Base-by-base conservation (phyloP, 2,329 filamentous ascomycete species). In the Aspergillus spinulosporus region DNA sequence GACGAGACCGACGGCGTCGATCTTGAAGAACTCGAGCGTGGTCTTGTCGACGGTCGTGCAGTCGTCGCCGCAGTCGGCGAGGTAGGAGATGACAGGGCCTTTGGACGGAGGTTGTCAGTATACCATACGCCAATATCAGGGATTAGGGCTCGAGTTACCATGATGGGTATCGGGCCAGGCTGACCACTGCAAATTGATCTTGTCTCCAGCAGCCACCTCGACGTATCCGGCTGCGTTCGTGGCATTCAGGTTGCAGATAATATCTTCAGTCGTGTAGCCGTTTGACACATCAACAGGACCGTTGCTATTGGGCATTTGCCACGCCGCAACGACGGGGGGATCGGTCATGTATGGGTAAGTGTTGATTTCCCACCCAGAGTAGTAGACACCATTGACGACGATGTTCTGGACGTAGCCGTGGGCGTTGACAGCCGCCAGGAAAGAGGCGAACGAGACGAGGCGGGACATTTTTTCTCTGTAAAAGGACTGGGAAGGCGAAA, bases 151-250 rank as follows among this genome's bases (percentile, higher is more conserved):
- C 21, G 21, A 21, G 21, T 21, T 21, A 21, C 83, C 83, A 56
- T 84, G 77, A 73, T 88, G 82, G 40, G 77, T 80, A 1, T 81
- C 76, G 7, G 85, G 84, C 86, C 86, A 88, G 11, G 76, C 75
- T 55, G 78, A 81, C 86, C 86, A 88, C 62, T 82, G 77, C 47
- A 88, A 69, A 47, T 79, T 74, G 64, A 88, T 66, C 5, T 74
- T 77, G 62, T 76, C 75, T 49, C 86, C 87, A 5, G 85, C 86
- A 2, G 78, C 74, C 14, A 87, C 80, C 9, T 77, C 73, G n/a
- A 80, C 81, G 58, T 77, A 74, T 49, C 75, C 75, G 11, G 69
- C 57, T 12, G 78, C 80, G 26, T 79, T 77, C 8, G 76, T 77
- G 21, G 81, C 83, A 40, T 72, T 72, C 64, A 76, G 75, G 74